Conservation (phyloP, 176 grass and related monocot genomes). For the Saccharum officinarum region DNA sequence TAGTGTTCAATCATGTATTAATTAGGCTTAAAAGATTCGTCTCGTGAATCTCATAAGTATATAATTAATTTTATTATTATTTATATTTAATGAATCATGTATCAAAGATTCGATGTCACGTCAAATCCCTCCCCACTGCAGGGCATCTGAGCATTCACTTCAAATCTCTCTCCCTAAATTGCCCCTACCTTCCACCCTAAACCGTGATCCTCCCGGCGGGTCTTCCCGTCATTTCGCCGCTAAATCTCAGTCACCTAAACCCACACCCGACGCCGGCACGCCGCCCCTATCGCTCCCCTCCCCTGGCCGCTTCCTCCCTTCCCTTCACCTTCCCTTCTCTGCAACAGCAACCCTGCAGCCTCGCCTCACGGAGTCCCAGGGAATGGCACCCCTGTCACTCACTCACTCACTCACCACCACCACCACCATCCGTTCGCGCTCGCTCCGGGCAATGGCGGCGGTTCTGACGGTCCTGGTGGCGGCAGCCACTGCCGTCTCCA, state of each 20-base stretch:
- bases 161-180: constrained; percentile 2
- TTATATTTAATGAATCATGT: too few relatives aligned
- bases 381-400: constrained; percentile 27
- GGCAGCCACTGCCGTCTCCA: neutral
- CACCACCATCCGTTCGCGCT: neutral
- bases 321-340: neutral
- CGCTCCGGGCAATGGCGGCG: constrained; percentile 34
- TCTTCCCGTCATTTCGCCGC: constrained; percentile 38
- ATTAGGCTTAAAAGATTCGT: too few relatives aligned
- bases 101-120: too few relatives aligned
- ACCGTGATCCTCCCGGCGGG: rapidly evolving
- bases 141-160: constrained; percentile 31
- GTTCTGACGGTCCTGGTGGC: neutral
- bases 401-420: neutral
- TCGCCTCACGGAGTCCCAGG: neutral
- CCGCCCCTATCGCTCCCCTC: neutral
- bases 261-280: constrained; percentile 23
- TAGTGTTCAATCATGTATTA: too few relatives aligned
- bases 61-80: too few relatives aligned
- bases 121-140: constrained; percentile 32
- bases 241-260: constrained; percentile 57
- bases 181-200: neutral
- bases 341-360: constrained; percentile 14
- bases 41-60: too few relatives aligned
- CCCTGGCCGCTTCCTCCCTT: constrained; percentile 9